Evolutionary conservation across 129 eudicot genomes (phyloP).

Genomic region (Rutidosis leptorrhynchoides): DNA sequence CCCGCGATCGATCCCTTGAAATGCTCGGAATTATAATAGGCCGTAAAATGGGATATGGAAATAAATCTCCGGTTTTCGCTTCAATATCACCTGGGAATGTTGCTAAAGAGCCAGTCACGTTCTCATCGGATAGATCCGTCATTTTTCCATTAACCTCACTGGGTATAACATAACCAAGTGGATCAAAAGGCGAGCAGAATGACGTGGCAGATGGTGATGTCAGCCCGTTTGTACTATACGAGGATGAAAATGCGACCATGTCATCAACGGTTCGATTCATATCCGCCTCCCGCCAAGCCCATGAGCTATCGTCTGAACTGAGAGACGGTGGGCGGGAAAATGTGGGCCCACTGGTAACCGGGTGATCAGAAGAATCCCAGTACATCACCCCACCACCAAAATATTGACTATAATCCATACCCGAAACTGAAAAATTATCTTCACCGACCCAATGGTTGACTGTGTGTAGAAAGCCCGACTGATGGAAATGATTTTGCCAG

Average conservation of each 20-base stretch:
- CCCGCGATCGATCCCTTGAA: slow-evolving; percentile 75
- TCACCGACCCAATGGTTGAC: slow-evolving; percentile 74
- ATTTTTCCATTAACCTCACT: slow-evolving; percentile 62
- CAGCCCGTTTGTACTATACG: slow-evolving; percentile 85
- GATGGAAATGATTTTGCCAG: slow-evolving; percentile 68
- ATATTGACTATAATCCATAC: slow-evolving; percentile 85
- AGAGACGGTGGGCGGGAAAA: slow-evolving; percentile 96
- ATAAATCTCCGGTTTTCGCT: slow-evolving; percentile 64
- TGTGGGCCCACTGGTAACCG: slow-evolving; percentile 43
- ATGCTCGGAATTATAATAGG: slow-evolving; percentile 86
- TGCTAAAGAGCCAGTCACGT: slow-evolving; percentile 54
- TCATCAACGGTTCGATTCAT: slow-evolving; percentile 88
- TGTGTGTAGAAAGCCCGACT: slow-evolving; percentile 49
- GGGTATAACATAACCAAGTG: slow-evolving; percentile 73
- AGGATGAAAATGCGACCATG: slow-evolving; percentile 93
- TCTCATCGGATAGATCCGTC: slow-evolving; percentile 61
- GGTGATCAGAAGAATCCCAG: slow-evolving; percentile 92
- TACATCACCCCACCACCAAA: slow-evolving; percentile 99
- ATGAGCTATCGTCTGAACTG: slow-evolving; percentile 94
- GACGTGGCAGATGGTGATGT: slow-evolving; percentile 84
- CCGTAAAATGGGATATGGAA: slow-evolving; percentile 78
- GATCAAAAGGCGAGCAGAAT: slow-evolving; percentile 89
- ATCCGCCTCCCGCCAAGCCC: slow-evolving; percentile 98
- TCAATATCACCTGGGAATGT: slow-evolving; percentile 65
- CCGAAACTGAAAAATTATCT: slow-evolving; percentile 71